phyloP scores from a whole-genome alignment of 768 basidiomycete species.

The Saitozyma podzolica region DNA sequence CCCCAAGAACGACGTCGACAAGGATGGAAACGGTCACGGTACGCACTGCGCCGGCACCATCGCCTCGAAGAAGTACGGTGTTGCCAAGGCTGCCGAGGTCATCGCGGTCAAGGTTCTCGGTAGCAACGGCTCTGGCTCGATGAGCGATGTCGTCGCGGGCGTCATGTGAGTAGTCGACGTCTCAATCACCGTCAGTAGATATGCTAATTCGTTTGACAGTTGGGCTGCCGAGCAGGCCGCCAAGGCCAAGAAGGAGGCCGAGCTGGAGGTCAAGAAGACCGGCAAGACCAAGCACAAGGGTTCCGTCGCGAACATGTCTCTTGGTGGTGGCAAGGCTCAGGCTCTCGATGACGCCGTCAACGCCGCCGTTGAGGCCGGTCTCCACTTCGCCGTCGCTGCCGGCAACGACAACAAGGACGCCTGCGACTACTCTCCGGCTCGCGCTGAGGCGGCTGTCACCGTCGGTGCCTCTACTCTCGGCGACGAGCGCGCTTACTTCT shows the following conservation, averaged over 20 bases:
- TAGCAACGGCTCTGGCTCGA: slow-evolving; percentile 88
- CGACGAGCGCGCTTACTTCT: slow-evolving; percentile 62
- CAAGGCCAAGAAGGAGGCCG: slow-evolving; percentile 63
- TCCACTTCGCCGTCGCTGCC: slow-evolving; percentile 97
- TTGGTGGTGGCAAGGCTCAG: slow-evolving; percentile 89
- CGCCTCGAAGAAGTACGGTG: slow-evolving; percentile 88
- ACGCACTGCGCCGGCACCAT: slow-evolving; percentile 94
- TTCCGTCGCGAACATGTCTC: slow-evolving; percentile 77
- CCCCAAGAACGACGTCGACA: slow-evolving; percentile 76
- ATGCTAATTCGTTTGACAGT: slow-evolving; percentile 18
- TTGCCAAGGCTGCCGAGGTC: slow-evolving; percentile 83
- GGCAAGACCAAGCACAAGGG: slow-evolving; percentile 86
- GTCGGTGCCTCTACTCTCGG: slow-evolving; percentile 72
- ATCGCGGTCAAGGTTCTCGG: slow-evolving; percentile 63
- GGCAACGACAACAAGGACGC: slow-evolving; percentile 88
- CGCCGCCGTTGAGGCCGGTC: slow-evolving; percentile 73
- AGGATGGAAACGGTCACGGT: slow-evolving; percentile 94
- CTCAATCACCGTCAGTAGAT: not conserved
- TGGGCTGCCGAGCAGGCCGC: slow-evolving; percentile 65
- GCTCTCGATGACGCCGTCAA: slow-evolving; percentile 84
- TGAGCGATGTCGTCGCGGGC: slow-evolving; percentile 90
- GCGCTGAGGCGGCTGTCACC: slow-evolving; percentile 83
- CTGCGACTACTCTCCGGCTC: slow-evolving; percentile 89
- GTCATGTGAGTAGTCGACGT: slow-evolving; percentile 57
- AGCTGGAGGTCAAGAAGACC: slow-evolving; percentile 66